Evolutionary conservation across 108 stramenopile genomes (phyloP).

Genomic region (Skeletonema menzelii): DNA sequence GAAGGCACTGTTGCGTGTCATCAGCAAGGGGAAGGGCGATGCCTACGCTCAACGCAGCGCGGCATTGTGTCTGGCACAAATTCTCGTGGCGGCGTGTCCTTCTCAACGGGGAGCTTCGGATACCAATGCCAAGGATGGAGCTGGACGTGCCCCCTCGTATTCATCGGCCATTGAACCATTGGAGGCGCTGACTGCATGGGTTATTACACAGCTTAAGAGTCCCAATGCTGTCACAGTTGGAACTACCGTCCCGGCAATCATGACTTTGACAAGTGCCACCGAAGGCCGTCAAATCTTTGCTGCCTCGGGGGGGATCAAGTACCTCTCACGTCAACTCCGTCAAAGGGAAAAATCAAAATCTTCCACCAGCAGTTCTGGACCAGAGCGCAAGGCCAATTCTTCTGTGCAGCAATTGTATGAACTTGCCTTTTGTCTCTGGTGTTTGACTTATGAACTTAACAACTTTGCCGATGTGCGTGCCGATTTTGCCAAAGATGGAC

Average conservation of each 20-base stretch:
- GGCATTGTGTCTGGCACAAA: conserved; percentile 70
- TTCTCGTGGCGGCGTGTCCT: conserved; percentile 80
- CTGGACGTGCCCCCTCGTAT: conserved; percentile 68
- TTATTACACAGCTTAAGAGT: conserved; percentile 84
- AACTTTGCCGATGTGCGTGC: conserved; percentile 61
- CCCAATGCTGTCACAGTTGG: conserved; percentile 64
- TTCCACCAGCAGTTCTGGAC: conserved; percentile 12
- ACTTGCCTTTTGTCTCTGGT: conserved; percentile 94
- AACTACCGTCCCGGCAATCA: conserved; percentile 71
- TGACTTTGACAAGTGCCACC: conserved; percentile 69
- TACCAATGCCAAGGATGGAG: conserved; percentile 16
- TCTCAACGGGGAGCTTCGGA: conserved; percentile 48
- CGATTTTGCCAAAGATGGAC: conserved; percentile 80
- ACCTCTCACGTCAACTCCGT: conserved; percentile 83
- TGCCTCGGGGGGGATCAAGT: conserved; percentile 86
- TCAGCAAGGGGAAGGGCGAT: conserved; percentile 87
- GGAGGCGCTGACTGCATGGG: conserved; percentile 84
- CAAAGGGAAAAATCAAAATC: conserved; percentile 44
- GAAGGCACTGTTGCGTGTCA: conserved; percentile 79
- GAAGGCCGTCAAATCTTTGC: conserved; percentile 81
- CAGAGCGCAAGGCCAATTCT: conserved; percentile 63
- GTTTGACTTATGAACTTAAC: conserved; percentile 88
- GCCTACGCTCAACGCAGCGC: conserved; percentile 78
- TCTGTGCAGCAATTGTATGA: conserved; percentile 96
- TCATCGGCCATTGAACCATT: conserved; percentile 83